Evolutionary conservation across 2,329 filamentous ascomycete species (phyloP).

Genomic region (Cercospora sp.): DNA sequence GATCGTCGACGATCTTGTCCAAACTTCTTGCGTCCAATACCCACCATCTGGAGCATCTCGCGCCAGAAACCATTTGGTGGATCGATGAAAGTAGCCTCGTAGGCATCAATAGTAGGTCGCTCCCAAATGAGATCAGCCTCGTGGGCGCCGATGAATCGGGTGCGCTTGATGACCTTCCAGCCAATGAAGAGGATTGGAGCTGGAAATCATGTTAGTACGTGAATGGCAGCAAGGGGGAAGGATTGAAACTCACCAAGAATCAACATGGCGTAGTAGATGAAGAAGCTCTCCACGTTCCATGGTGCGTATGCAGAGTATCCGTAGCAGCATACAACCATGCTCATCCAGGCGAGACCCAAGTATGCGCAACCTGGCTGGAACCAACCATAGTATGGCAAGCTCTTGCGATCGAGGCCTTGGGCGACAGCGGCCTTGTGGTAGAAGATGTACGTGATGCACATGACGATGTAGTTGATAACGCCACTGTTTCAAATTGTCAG

Average conservation of each 20-base stretch:
- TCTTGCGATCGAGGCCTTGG: constrained; percentile 54
- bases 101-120: constrained; percentile 60
- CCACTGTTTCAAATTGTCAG: constrained; percentile 47
- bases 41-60: constrained; percentile 53
- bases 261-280: constrained; percentile 59
- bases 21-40: constrained; percentile 34
- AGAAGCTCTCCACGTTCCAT: constrained; percentile 47
- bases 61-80: constrained; percentile 58
- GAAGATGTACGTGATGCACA: constrained; percentile 57
- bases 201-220: constrained; percentile 40
- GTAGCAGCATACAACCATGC: constrained; percentile 49
- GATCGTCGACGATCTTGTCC: constrained; percentile 16
- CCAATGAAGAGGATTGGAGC: constrained; percentile 55
- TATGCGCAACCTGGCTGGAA: constrained; percentile 57
- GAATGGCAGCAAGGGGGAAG: too few species aligned
- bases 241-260: constrained; percentile 43
- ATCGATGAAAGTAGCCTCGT: constrained; percentile 55
- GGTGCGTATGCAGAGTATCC: constrained; percentile 55
- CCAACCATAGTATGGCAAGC: constrained; percentile 58
- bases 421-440: constrained; percentile 57
- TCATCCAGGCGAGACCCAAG: constrained; percentile 34
- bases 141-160: constrained; percentile 54
- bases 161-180: constrained; percentile 67
- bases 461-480: constrained; percentile 64
- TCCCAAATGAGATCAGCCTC: constrained; percentile 65